Base-by-base conservation (phyloP, 2,329 filamentous ascomycete genomes). In the Colletotrichum agaves region DNA sequence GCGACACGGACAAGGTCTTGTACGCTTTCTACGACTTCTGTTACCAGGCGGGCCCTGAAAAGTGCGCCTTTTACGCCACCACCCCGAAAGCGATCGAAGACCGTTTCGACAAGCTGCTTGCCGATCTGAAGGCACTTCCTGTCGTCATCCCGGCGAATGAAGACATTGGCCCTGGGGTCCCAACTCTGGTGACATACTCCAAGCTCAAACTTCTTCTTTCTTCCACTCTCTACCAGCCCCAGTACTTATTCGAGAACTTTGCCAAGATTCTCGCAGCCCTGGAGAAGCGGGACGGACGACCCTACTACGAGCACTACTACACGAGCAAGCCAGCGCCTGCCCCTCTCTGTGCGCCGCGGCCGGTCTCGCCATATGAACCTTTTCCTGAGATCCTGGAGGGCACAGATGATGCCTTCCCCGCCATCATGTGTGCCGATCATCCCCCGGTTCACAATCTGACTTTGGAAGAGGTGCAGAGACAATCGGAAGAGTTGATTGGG, bases 1-100 rank as follows among this genome's bases (percentile, higher is more conserved):
- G 78, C n/a, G 84, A 89, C 71, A 82, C 84, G 13, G 87, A 90
- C 73, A 79, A 82, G 58, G 82, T 85, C 5, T 81, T 88, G 71
- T 75, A 80, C 1, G 81, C 77, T 17, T 89, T 90, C 64, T 87
- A 85, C 71, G 75, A 78, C 17, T 81, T 82, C 44, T 91, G 88
- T 72, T 81, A 84, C 72, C 76, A 79, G 46, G 87, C 83, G 17
- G 85, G 85, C 0, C 84, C 85, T 0, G 67, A 77, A 0, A 79
- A 74, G 6, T 88, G 85, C 62, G 78, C 79, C 1, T 79, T 88
- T 47, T 78, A 79, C 69, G 78, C 76, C 1, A 50, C 73, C 0
- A 76, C 78, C 0, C 75, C 83, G 0, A 70, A 71, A 0, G 75
- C 75, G n/a, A 80, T 86, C 60, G 75, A 81, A 46, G 52, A 75